Conservation (phyloP, 805 yeast genomes). For the Candida sonorensis region DNA sequence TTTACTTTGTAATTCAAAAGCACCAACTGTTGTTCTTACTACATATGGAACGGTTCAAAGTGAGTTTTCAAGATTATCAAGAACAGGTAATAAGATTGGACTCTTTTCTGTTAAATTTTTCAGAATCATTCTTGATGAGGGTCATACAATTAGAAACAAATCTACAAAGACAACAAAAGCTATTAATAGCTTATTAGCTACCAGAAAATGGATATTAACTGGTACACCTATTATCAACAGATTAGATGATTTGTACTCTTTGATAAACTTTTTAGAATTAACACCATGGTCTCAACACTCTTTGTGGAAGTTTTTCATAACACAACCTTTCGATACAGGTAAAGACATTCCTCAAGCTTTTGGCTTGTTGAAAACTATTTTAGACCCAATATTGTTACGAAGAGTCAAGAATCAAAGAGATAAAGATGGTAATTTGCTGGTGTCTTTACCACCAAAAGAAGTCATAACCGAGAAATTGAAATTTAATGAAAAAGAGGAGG, state of each 20-base stretch:
- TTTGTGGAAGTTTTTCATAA: conserved; percentile 82
- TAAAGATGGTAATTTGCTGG: conserved; percentile 63
- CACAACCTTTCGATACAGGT: conserved; percentile 68
- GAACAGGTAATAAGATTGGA: conserved; percentile 35
- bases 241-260: conserved; percentile 77
- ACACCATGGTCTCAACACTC: conserved; percentile 87
- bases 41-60: conserved; percentile 83
- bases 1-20: conserved; percentile 34
- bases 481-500: conserved; percentile 60
- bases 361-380: conserved; percentile 74
- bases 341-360: conserved; percentile 66
- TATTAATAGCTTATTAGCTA: conserved; percentile 54
- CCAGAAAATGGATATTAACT: conserved; percentile 76
- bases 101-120: conserved; percentile 67
- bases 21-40: conserved; percentile 70
- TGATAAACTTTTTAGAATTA: conserved; percentile 66
- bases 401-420: conserved; percentile 83
- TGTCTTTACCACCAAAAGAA: conserved; percentile 70
- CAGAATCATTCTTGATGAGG: conserved; percentile 75
- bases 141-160: conserved; percentile 80
- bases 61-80: conserved; percentile 53
- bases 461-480: conserved; percentile 61
- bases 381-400: conserved; percentile 77
- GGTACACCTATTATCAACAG: conserved; percentile 92
- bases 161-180: conserved; percentile 75